phyloP scores from a whole-genome alignment of 495 filamentous ascomycete species.

The Penicillium longicatenatum region DNA sequence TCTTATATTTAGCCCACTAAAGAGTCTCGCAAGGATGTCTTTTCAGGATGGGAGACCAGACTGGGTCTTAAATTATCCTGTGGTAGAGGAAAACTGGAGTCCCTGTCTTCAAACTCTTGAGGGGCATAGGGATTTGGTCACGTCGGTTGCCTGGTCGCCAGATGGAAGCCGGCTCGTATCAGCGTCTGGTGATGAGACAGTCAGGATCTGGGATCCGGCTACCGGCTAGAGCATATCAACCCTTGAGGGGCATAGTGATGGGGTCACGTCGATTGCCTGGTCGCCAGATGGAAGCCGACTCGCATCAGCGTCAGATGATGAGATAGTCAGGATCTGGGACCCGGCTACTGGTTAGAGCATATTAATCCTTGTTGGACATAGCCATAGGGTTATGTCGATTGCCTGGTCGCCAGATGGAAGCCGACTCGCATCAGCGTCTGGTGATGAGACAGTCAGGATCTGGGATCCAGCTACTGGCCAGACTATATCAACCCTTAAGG shows the following conservation, averaged over 20 bases:
- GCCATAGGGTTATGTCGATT: too few species aligned
- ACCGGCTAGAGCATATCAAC: slow-evolving; percentile 12
- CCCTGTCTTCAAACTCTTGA: slow-evolving; percentile 13
- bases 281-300: too few species aligned
- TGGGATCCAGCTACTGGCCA: too few species aligned
- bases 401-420: too few species aligned
- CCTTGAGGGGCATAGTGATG: slow-evolving; percentile 16
- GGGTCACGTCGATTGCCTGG: too few species aligned
- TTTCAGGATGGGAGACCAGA: slow-evolving; percentile 20
- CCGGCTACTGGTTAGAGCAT: too few species aligned
- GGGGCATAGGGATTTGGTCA: not conserved
- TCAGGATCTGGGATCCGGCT: slow-evolving; percentile 10
- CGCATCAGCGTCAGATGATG: too few species aligned
- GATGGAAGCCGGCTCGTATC: slow-evolving; percentile 10
- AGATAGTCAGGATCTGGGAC: too few species aligned
- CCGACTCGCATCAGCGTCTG: too few species aligned
- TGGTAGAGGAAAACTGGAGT: slow-evolving; percentile 21
- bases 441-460: too few species aligned
- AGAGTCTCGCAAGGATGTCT: slow-evolving; percentile 23
- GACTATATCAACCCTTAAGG: too few species aligned
- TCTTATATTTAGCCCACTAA: slow-evolving; percentile 33
- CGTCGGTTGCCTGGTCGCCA: not conserved
- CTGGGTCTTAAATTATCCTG: slow-evolving; percentile 17
- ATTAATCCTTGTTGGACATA: too few species aligned
- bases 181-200: not conserved